These are phyloP conservation scores for Kodamaea laetipori DNA, from an alignment of 805 yeast genomes.

Conservation along the genomic window DNA sequence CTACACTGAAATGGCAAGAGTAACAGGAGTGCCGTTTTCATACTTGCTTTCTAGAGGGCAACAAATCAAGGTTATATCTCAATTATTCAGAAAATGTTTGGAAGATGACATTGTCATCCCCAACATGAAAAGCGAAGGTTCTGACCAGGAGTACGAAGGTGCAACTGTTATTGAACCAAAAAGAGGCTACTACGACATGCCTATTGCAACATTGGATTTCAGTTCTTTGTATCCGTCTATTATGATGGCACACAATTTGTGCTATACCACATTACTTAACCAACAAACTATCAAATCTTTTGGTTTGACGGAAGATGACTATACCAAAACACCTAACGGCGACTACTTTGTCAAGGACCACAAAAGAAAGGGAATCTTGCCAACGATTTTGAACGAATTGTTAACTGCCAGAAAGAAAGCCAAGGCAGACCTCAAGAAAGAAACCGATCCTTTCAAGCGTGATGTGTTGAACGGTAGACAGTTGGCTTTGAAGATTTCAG, in stretches of 20 bases:
- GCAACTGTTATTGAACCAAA: constrained; percentile 98
- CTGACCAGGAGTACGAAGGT: constrained; percentile 94
- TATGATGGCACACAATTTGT: constrained; percentile 98
- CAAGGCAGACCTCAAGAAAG: constrained; percentile 84
- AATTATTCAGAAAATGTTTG: constrained; percentile 88
- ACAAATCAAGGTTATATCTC: constrained; percentile 96
- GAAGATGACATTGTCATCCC: constrained; percentile 88
- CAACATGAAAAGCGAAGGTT: constrained; percentile 78
- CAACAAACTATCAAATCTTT: constrained; percentile 67
- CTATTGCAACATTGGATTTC: constrained; percentile 97
- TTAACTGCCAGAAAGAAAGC: constrained; percentile 92
- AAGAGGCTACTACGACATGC: constrained; percentile 94
- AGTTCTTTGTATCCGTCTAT: constrained; percentile 96
- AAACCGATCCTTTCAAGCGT: constrained; percentile 89
- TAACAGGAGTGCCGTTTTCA: constrained; percentile 97
- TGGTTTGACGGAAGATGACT: constrained; percentile 69
- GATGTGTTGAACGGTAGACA: constrained; percentile 97
- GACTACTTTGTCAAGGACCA: constrained; percentile 79
- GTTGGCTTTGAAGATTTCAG: constrained; percentile 92
- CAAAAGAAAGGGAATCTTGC: constrained; percentile 81
- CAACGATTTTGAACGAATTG: constrained; percentile 87
- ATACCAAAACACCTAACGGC: constrained; percentile 85
- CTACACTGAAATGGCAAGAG: constrained; percentile 99
- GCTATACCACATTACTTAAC: constrained; percentile 87
- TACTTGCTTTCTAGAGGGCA: constrained; percentile 90